Evolutionary conservation across 352 stramenopile species (phyloP).

Genomic region (Halophytophthora polymorphica): DNA sequence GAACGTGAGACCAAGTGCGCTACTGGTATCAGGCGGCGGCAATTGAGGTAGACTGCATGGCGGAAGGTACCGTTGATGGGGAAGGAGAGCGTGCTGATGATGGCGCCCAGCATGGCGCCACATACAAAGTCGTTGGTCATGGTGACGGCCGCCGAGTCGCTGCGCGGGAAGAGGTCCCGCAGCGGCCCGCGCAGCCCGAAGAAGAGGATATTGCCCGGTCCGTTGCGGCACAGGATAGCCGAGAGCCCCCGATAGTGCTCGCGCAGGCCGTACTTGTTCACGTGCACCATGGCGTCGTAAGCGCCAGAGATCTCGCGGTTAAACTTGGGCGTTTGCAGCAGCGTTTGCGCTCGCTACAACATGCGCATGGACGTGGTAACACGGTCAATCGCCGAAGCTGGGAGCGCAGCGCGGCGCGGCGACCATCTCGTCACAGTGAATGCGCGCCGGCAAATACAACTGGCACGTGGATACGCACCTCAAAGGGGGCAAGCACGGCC

Average conservation of each 20-base stretch:
- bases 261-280: conserved; percentile 73
- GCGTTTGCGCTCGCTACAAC: conserved; percentile 71
- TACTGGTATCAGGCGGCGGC: background rate
- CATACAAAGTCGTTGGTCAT: conserved; percentile 85
- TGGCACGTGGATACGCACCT: conserved; percentile 33
- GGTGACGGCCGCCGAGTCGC: conserved; percentile 33
- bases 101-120: conserved; percentile 73
- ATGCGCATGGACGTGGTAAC: too few relatives aligned
- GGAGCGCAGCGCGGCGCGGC: too few relatives aligned
- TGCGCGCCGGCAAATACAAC: background rate
- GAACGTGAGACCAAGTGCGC: background rate
- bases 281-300: conserved; percentile 73
- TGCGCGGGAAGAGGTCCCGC: conserved; percentile 54
- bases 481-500: conserved; percentile 80
- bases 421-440: too few relatives aligned
- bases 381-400: too few relatives aligned
- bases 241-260: conserved; percentile 83
- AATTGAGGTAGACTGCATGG: too few relatives aligned
- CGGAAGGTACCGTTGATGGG: conserved; percentile 68
- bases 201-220: conserved; percentile 82
- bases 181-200: conserved; percentile 79
- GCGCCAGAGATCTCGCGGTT: conserved; percentile 75
- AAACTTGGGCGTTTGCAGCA: conserved; percentile 87
- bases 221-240: conserved; percentile 82
- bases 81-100: conserved; percentile 85